These are phyloP conservation scores for Candida glaebosa DNA, from an alignment of 805 yeast genomes.

Conservation along the genomic window DNA sequence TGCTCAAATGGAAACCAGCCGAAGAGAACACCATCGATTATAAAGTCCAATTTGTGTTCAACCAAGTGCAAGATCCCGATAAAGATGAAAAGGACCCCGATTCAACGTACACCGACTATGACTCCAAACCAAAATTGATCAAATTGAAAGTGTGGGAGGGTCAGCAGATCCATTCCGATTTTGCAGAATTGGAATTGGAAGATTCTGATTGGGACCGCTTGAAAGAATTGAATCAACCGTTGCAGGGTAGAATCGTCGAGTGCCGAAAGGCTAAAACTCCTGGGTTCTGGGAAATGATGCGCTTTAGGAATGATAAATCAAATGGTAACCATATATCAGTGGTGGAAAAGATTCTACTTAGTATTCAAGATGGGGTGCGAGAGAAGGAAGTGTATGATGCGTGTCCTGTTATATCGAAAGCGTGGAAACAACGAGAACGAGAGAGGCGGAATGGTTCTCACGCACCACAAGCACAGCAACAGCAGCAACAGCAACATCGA, in stretches of 20 bases:
- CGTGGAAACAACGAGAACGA: constrained; percentile 60
- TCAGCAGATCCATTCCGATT: constrained; percentile 55
- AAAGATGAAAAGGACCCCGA: constrained; percentile 64
- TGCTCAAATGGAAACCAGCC: constrained; percentile 96
- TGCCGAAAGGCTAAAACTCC: constrained; percentile 60
- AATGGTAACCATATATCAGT: constrained; percentile 83
- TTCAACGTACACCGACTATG: constrained; percentile 76
- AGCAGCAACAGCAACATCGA: constrained; percentile 8
- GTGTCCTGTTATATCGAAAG: constrained; percentile 51
- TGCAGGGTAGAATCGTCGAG: constrained; percentile 87
- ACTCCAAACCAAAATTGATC: constrained; percentile 62
- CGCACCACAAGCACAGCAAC: constrained; percentile 2
- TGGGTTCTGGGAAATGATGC: constrained; percentile 75
- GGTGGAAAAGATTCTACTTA: constrained; percentile 76
- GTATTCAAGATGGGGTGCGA: constrained; percentile 82
- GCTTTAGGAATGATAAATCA: constrained; percentile 91
- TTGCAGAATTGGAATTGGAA: constrained; percentile 56
- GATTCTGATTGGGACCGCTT: constrained; percentile 80
- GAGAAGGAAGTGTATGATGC: constrained; percentile 68
- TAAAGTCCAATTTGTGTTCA: constrained; percentile 61
- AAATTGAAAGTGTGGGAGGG: constrained; percentile 81
- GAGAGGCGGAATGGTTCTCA: constrained; percentile 24
- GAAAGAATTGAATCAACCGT: constrained; percentile 69
- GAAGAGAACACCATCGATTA: constrained; percentile 94
- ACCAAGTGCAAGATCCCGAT: constrained; percentile 56